A percentile compares a stretch with the other conserved stretches of the same genome.
Conservation (phyloP, 2,329 filamentous ascomycete species). For the Ramichloridium luteum region DNA sequence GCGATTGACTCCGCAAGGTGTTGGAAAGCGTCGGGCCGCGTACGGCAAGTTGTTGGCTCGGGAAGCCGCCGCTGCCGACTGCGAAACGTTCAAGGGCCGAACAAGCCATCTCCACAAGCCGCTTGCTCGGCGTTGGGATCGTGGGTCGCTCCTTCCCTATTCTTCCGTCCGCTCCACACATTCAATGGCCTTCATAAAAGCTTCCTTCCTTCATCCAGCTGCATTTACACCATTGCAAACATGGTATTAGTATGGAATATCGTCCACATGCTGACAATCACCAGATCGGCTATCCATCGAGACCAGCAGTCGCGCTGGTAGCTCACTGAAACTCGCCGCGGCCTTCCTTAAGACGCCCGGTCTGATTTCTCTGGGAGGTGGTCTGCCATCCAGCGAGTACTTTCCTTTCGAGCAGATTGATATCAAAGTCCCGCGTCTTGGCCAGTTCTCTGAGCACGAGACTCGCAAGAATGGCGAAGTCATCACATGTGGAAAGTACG, state of each 20-base stretch:
- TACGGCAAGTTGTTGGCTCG: slow-evolving; percentile 62
- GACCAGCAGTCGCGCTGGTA: slow-evolving; percentile 43
- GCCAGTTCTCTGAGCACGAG: slow-evolving; percentile 59
- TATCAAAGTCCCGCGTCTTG: slow-evolving; percentile 58
- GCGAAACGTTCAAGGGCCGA: slow-evolving; percentile 67
- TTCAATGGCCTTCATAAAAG: no score
- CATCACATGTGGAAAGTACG: slow-evolving; percentile 68
- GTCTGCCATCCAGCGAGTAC: slow-evolving; percentile 75
- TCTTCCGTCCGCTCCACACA: no score
- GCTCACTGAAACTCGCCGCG: slow-evolving; percentile 71
- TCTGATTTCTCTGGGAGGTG: slow-evolving; percentile 84
- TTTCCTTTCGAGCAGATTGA: slow-evolving; percentile 79
- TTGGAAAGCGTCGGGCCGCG: slow-evolving; percentile 56
- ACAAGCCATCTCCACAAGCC: slow-evolving; percentile 53
- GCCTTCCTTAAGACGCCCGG: slow-evolving; percentile 67
- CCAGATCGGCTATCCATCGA: slow-evolving; percentile 33
- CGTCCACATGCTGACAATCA: neutral
- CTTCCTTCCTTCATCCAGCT: no score
- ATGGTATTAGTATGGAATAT: no score
- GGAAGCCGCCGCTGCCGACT: slow-evolving; percentile 63
- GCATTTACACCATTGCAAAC: no score
- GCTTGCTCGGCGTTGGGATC: slow-evolving; percentile 70
- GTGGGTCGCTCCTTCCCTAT: slow-evolving; percentile 43
- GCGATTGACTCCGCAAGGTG: slow-evolving; percentile 51
- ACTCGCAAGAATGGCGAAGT: slow-evolving; percentile 48